Percentiles rank a stretch among this genome's conserved stretches.
Conservation (phyloP, 345 rosid species). For the Excoecaria agallocha region DNA sequence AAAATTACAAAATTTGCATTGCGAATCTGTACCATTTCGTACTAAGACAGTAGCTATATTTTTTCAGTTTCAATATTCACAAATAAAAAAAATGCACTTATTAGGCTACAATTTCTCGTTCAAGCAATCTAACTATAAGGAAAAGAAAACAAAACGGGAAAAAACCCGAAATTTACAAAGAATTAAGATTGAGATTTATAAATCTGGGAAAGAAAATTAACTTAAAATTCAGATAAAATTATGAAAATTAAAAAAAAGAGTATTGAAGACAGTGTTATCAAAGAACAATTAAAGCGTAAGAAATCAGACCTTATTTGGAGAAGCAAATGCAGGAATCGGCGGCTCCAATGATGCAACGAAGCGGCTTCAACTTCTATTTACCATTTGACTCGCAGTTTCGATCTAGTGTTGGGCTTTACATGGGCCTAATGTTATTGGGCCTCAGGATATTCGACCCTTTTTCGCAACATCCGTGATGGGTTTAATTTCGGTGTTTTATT, state of each 20-base stretch:
- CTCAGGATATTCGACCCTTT: too few species aligned
- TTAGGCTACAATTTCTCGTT: not conserved
- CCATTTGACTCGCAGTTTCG: too few species aligned
- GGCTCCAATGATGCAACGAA: not conserved
- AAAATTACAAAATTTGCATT: not conserved
- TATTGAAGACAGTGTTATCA: too few species aligned
- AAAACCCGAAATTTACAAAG: not conserved
- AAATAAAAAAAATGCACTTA: not conserved
- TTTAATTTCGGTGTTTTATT: too few species aligned
- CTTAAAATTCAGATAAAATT: not conserved
- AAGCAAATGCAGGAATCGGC: not conserved
- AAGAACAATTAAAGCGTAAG: too few species aligned
- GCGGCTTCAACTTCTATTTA: not conserved
- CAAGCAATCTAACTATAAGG: too few species aligned
- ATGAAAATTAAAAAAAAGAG: not conserved
- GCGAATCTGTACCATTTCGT: not conserved
- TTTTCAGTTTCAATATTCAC: not conserved
- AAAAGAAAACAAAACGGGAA: not conserved
- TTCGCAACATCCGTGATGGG: too few species aligned
- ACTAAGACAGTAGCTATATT: not conserved
- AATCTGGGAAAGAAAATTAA: not conserved
- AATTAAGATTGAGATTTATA: not conserved
- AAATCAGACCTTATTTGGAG: not conserved
- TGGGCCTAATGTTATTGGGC: slow-evolving; percentile 38
- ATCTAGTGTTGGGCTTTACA: not conserved